Evolutionary conservation across 345 rosid genomes (phyloP).

Genomic region (Gossypium mustelinum): DNA sequence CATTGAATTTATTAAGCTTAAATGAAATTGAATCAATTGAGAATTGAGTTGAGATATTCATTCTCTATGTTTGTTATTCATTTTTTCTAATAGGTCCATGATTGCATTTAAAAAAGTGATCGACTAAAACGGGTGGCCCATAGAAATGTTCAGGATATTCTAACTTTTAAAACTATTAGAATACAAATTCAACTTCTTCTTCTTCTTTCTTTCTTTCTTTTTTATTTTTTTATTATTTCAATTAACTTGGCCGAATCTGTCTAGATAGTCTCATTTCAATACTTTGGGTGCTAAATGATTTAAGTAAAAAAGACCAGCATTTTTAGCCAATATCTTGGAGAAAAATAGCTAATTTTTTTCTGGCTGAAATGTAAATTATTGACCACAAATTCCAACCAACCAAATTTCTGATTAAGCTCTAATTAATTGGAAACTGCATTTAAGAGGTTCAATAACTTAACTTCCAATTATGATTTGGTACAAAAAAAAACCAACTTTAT

Average conservation of each 20-base stretch:
- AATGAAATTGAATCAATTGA: no score
- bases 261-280: neutral
- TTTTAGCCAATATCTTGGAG: neutral
- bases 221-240: neutral
- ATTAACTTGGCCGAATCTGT: neutral
- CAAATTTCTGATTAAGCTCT: conserved; percentile 5
- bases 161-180: no score
- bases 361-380: neutral
- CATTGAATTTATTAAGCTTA: no score
- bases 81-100: no score
- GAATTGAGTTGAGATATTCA: no score
- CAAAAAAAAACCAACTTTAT: conserved; percentile 22
- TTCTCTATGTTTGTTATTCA: no score
- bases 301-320: neutral
- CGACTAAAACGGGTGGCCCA: no score
- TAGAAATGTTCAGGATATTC: no score
- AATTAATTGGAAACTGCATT: conserved; percentile 8
- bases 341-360: neutral
- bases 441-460: neutral
- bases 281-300: neutral
- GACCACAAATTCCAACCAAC: neutral
- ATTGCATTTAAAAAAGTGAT: no score
- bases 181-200: neutral
- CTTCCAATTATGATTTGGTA: neutral
- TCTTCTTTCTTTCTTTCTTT: neutral